A percentile compares a stretch with the other conserved stretches of the same genome.
Evolutionary conservation across 805 yeast species (phyloP).

Genomic region (Groenewaldozyma tartarivorans): DNA sequence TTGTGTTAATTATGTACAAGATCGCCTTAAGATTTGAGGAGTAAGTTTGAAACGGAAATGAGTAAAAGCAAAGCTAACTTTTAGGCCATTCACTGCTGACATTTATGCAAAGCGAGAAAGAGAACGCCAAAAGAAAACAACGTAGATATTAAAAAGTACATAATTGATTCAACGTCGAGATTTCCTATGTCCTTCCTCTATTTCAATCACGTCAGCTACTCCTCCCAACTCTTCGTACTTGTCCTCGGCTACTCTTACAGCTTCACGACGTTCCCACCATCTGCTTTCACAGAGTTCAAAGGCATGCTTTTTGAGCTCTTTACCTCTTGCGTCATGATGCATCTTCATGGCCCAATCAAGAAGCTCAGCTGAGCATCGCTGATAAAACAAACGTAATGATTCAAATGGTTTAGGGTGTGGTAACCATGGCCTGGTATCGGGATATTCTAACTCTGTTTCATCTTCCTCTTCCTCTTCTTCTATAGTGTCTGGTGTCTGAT

Average conservation of each 20-base stretch:
- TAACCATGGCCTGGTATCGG: conserved; percentile 92
- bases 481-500: conserved; percentile 52
- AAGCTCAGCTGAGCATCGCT: conserved; percentile 78
- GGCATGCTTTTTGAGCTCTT: conserved; percentile 77
- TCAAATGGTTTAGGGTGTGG: conserved; percentile 97
- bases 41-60: conserved; percentile 18
- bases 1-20: conserved; percentile 74
- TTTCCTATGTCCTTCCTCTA: conserved; percentile 34
- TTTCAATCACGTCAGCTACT: conserved; percentile 77
- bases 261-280: conserved; percentile 99
- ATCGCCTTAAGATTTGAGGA: conserved; percentile 86
- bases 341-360: conserved; percentile 89
- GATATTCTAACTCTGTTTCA: conserved; percentile 58
- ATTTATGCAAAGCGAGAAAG: conserved; percentile 72
- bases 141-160: conserved; percentile 11
- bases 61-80: neutral
- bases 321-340: conserved; percentile 78
- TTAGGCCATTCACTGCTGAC: conserved; percentile 76
- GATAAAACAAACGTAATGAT: conserved; percentile 69
- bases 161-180: conserved; percentile 4
- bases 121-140: conserved; percentile 24
- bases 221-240: conserved; percentile 84
- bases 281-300: conserved; percentile 88
- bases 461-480: conserved; percentile 57
- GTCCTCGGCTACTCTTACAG: conserved; percentile 79